Percentiles rank a stretch among this genome's conserved stretches.
Evolutionary conservation across 1,284 basidiomycete species (phyloP).

Genomic region (Cystobasidium pallidum): DNA sequence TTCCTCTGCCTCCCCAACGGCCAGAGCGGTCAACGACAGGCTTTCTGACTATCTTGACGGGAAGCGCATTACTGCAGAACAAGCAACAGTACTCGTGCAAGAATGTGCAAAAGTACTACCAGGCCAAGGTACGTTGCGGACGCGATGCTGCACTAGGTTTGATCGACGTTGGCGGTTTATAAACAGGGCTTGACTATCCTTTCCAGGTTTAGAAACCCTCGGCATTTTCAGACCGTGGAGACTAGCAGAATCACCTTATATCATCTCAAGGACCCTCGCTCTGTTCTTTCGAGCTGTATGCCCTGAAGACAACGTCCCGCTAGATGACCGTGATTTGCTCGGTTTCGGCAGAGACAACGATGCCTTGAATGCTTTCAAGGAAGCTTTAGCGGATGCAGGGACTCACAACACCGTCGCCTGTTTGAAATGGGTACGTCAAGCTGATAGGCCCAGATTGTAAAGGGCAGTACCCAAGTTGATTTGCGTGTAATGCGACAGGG

Average conservation of each 20-base stretch:
- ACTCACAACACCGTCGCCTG: constrained; percentile 37
- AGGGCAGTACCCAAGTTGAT: neutral
- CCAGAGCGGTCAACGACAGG: constrained; percentile 16
- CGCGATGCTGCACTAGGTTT: neutral
- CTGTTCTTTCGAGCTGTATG: constrained; percentile 31
- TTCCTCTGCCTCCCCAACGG: neutral
- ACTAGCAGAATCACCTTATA: constrained; percentile 31
- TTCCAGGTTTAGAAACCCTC: constrained; percentile 35
- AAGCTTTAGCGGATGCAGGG: constrained; percentile 28
- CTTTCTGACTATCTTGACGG: constrained; percentile 22
- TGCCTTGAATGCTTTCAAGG: constrained; percentile 3
- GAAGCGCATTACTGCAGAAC: constrained; percentile 16
- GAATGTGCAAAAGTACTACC: constrained; percentile 27
- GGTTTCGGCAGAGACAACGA: constrained; percentile 14
- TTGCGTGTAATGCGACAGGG: neutral
- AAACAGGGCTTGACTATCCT: no score
- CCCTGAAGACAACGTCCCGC: constrained; percentile 18
- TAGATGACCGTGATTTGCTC: constrained; percentile 24
- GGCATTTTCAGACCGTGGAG: constrained; percentile 44
- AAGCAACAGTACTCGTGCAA: constrained; percentile 34
- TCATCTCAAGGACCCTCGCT: constrained; percentile 16
- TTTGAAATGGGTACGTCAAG: constrained; percentile 44
- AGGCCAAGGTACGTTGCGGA: constrained; percentile 31
- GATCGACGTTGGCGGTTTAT: neutral
- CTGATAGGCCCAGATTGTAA: neutral